Percentiles rank a stretch among this genome's conserved stretches.
Evolutionary conservation across 306 rosid genomes (phyloP).

Genomic region (Ormosia emarginata): DNA sequence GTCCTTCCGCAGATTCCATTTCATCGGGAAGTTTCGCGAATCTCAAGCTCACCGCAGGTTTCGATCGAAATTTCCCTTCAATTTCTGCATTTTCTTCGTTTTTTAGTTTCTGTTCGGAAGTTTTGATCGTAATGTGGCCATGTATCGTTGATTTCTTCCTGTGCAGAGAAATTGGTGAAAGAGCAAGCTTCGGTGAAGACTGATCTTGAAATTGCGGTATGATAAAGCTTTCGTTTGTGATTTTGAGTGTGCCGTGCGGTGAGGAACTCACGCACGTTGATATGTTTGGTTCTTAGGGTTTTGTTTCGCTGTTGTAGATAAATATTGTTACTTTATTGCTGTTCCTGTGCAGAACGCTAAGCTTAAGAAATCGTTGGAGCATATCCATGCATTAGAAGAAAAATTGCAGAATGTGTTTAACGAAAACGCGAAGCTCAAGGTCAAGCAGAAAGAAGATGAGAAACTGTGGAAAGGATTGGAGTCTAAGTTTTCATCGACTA

Average conservation of each 20-base stretch:
- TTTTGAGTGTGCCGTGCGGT: neutral
- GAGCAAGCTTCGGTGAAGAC: constrained; percentile 89
- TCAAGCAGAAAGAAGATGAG: constrained; percentile 91
- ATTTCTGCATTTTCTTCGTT: neutral
- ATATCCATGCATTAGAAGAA: constrained; percentile 63
- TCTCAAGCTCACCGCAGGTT: constrained; percentile 92
- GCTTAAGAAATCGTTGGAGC: constrained; percentile 73
- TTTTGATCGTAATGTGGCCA: constrained; percentile 16
- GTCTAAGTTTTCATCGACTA: constrained; percentile 84
- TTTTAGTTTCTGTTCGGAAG: neutral
- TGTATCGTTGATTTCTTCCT: constrained; percentile 21
- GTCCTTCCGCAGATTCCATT: constrained; percentile 49
- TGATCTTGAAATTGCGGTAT: constrained; percentile 87
- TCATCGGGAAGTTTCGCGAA: constrained; percentile 70
- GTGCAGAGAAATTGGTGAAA: constrained; percentile 75
- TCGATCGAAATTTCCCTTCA: neutral
- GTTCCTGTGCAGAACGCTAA: constrained; percentile 59
- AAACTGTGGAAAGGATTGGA: constrained; percentile 88
- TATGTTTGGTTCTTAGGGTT: neutral
- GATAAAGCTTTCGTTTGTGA: constrained; percentile 19
- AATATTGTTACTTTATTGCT: neutral
- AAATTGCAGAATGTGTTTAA: constrained; percentile 82
- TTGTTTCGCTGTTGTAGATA: constrained; percentile 6
- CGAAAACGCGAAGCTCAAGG: constrained; percentile 85
- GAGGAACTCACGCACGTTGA: neutral